Evolutionary conservation across 331 rosid genomes (phyloP).

Genomic region (Cydonia oblonga): DNA sequence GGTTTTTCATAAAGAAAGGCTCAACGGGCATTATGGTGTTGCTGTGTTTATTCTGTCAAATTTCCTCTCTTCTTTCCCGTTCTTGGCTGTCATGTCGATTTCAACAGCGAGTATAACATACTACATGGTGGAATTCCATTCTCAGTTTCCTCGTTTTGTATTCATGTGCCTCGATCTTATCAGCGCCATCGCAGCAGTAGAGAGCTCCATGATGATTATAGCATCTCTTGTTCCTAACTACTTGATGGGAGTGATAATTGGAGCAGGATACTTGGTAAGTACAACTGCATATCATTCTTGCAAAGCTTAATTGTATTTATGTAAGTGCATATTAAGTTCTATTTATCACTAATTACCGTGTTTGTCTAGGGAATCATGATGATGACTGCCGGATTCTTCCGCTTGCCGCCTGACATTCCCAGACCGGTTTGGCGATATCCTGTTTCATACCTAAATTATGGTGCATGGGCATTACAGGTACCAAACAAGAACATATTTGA

Average conservation of each 20-base stretch:
- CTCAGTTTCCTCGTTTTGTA: slow-evolving; percentile 34
- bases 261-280: slow-evolving; percentile 83
- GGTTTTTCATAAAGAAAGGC: slow-evolving; percentile 74
- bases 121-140: slow-evolving; percentile 66
- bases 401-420: slow-evolving; percentile 60
- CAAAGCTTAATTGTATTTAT: not conserved
- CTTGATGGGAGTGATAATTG: slow-evolving; percentile 73
- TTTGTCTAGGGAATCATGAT: slow-evolving; percentile 68
- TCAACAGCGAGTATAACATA: slow-evolving; percentile 51
- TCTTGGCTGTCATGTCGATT: slow-evolving; percentile 57
- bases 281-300: not conserved
- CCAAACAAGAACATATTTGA: not conserved
- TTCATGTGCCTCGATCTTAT: slow-evolving; percentile 60
- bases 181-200: slow-evolving; percentile 64
- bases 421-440: slow-evolving; percentile 79
- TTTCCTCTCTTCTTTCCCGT: slow-evolving; percentile 80
- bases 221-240: slow-evolving; percentile 91
- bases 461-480: slow-evolving; percentile 87
- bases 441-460: slow-evolving; percentile 70
- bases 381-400: slow-evolving; percentile 87
- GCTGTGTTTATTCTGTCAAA: slow-evolving; percentile 65
- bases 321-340: not conserved
- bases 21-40: slow-evolving; percentile 71
- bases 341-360: not conserved
- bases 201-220: slow-evolving; percentile 88